Percentiles rank a stretch among this genome's conserved stretches.
Evolutionary conservation across 2,329 filamentous ascomycete genomes (phyloP).

Genomic region (Juglanconis juglandina): DNA sequence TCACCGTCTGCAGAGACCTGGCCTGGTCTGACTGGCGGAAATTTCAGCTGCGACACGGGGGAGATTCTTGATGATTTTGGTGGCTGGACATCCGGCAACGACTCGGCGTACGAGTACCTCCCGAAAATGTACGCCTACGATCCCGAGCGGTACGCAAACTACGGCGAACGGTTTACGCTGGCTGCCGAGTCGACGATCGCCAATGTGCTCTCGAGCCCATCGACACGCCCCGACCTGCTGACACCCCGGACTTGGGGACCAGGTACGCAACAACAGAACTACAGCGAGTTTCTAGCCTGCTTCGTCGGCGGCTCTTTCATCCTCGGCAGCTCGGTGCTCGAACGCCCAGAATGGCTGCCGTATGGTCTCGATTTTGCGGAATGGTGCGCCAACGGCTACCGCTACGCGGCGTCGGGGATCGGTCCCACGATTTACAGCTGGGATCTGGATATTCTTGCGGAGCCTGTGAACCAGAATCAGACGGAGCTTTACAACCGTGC

Average conservation of each 20-base stretch:
- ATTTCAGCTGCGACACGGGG: background rate
- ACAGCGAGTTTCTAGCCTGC: slow-evolving; percentile 2
- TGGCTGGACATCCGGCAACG: slow-evolving; percentile 2
- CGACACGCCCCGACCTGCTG: background rate
- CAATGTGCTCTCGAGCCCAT: slow-evolving; percentile 2
- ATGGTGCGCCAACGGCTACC: slow-evolving; percentile 1
- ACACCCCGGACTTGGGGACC: background rate
- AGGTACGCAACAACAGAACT: background rate
- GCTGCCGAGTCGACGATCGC: slow-evolving; percentile 4
- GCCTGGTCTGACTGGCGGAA: background rate
- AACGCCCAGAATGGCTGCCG: background rate
- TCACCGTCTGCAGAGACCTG: background rate
- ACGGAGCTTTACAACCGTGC: slow-evolving; percentile 1
- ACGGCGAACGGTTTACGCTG: background rate
- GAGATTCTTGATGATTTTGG: background rate
- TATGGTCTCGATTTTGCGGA: background rate
- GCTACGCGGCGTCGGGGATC: background rate
- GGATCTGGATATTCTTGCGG: background rate
- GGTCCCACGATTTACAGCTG: background rate
- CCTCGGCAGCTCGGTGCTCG: background rate
- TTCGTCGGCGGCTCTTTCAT: slow-evolving; percentile 4
- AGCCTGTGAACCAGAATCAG: background rate
- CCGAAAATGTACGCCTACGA: slow-evolving; percentile 9
- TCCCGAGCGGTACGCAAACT: background rate
- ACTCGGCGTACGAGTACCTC: slow-evolving; percentile 7